Evolutionary conservation across 225 moss, liverwort and hornwort genomes (phyloP), one percentile per base, ranked within the genome.

Genomic region (Anthoceros angustus): DNA sequence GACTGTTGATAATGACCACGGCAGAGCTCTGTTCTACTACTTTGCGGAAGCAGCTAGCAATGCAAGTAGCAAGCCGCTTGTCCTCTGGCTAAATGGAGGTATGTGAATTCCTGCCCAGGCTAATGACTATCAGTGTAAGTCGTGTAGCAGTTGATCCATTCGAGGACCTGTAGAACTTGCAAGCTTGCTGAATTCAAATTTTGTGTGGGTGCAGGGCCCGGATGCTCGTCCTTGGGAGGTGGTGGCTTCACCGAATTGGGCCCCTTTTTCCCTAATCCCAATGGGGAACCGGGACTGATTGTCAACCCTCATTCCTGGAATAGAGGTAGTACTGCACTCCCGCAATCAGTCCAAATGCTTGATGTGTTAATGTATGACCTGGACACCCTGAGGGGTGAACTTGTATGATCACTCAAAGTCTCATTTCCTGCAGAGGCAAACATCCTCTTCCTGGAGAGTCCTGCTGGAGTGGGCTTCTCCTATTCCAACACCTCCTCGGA

Each of bases 31-130:
- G 67, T 92, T 83, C 74, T 92, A 92, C 67, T 89, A 89, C 80
- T 86, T 92, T 41, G 86, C 75, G 15, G 89, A 89, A 74, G 86
- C 86, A 61, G 71, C 79, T 8, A 65, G 77, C 6, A 49, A 70
- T 16, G 70, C 86, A 16, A 42, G 72, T 23, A 50, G 68, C 46
- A 88, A 80, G 77, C 89, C 92, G 14, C 71, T 92, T 41, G 83
- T 79, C 5, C 72, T 92, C 77, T 92, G 92, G 92, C 80, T 92
- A 21, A 92, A 89, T 70, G 92, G 92, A 48, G 89, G 92, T 92
- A 63, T 40, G 62, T 7, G 64, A 1, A 48, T 48, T 1, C 2
- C 46, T 48, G 46, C 46, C 46, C 46, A 48, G 46, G 46, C 46
- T 48, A 48, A 6, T 48, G 46, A 18, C 1, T 48, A 48, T 5